Base-by-base conservation (phyloP, 257 asterid species). In the Anisodus acutangulus region DNA sequence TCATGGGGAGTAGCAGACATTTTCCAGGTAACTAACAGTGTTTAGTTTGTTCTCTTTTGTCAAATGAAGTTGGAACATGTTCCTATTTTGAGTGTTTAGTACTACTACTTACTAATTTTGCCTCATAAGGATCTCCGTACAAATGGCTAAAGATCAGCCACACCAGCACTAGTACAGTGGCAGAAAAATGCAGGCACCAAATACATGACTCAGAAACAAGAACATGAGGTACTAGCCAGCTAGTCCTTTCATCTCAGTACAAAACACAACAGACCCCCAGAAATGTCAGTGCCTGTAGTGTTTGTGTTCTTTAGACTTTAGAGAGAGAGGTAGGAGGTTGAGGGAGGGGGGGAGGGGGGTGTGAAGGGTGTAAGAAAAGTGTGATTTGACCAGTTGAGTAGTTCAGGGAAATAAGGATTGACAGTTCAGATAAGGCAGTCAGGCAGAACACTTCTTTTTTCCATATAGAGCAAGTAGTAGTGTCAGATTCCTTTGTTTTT, bases 1-100 rank as follows among this genome's bases (percentile, higher is more conserved):
- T 83, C 90, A 43, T 83, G 26, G 82, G 8, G 47, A 63, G 45
- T 82, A 8, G 43, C 83, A 35, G 90, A 72, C 92, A 89, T 91
- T 79, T 64, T 67, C 67, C 64, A 68, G 78, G 78, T 68, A 39
- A 19, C 6, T 12, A 22, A 79, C 62, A 19, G 35, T 19, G 70
- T 10, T 39, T 67, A 16, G 63, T 59, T 67, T 76, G 83, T 53
- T 68, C 67, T 64, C 79, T 49, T 82, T 22, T 45, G 81, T 70
- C 37, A 51, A 83, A 78, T 49, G 49, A 81, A 81, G 83, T 7
- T 60, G 15, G 47, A 31, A 49, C 17, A 54, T 9, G 2, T 81
- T 54, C 51, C 80, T 82, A 62, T 54, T 83, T 68, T 47, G 47
- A 45, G 86, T 55, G 47, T 53, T 53, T 31, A 31, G 35, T 31